Conservation (phyloP, 2,329 filamentous ascomycete species). For the Torrubiellomyces zombiae region DNA sequence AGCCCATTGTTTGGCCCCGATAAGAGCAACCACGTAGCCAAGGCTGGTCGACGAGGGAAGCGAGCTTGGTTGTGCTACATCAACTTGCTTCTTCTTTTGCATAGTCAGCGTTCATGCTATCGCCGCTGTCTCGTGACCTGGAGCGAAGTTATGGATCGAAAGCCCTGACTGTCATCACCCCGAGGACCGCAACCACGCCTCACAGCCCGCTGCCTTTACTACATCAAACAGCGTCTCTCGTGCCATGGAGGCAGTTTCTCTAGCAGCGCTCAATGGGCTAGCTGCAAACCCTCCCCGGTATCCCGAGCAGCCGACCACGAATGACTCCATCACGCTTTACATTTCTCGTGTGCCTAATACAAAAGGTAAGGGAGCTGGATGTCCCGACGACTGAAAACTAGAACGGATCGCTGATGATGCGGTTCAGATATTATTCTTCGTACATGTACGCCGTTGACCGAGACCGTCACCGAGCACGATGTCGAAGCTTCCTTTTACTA, state of each 20-base stretch:
- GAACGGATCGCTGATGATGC: constrained; percentile 8
- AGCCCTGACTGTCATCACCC: no score
- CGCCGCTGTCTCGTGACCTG: no score
- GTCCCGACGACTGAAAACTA: no score
- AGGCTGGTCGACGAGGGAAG: no score
- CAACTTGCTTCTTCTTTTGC: no score
- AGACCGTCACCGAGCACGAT: constrained; percentile 77
- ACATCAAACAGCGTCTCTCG: not conserved
- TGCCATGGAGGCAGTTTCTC: constrained; percentile 61
- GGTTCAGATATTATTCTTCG: constrained; percentile 77
- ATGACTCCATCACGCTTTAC: constrained; percentile 67
- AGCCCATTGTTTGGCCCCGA: no score
- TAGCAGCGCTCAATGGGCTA: constrained; percentile 62
- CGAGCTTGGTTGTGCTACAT: no score
- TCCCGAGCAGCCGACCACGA: constrained; percentile 51
- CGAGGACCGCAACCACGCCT: no score
- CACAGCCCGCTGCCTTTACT: no score
- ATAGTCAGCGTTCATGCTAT: no score
- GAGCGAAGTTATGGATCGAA: no score
- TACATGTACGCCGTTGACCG: constrained; percentile 72
- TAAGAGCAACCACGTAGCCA: no score
- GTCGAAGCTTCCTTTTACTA: constrained; percentile 83
- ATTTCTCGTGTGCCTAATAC: constrained; percentile 87
- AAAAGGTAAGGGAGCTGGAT: constrained; percentile 55
- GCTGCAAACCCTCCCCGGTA: constrained; percentile 79